A percentile compares a stretch with the other conserved stretches of the same genome.
Evolutionary conservation across 78 protist species (phyloP).

Genomic region (Emiliania huxleyi): DNA sequence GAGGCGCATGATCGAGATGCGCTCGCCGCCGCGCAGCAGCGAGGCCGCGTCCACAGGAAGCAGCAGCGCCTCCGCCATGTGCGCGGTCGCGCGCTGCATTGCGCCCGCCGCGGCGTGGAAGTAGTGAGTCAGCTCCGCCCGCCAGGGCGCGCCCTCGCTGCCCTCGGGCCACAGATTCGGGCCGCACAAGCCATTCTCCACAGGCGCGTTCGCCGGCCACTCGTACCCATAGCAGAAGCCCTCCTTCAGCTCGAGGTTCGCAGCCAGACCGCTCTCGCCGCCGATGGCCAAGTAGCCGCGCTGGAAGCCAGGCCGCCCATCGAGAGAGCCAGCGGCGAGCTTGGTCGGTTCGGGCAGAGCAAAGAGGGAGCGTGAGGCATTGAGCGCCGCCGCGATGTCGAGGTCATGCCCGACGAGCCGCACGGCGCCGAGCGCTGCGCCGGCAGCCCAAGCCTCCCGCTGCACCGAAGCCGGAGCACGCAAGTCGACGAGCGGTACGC

Average conservation of each 20-base stretch:
- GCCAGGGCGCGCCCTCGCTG: not conserved
- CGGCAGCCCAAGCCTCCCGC: not conserved
- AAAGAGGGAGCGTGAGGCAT: not conserved
- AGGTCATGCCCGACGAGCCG: not conserved
- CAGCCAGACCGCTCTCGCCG: not conserved
- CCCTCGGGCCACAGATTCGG: not conserved
- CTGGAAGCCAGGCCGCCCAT: not conserved
- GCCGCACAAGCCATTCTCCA: not conserved
- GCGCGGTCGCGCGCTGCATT: not conserved
- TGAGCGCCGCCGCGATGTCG: not conserved
- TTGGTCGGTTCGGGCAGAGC: not conserved
- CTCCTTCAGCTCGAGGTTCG: not conserved
- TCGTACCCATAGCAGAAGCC: not conserved
- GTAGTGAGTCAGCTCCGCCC: not conserved
- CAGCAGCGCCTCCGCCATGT: not conserved
- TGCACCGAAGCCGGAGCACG: not conserved
- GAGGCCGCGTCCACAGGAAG: not conserved
- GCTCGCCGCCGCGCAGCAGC: not conserved
- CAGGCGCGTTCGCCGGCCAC: no score
- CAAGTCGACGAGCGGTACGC: not conserved
- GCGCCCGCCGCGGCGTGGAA: not conserved
- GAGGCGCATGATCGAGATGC: not conserved
- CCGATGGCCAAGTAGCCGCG: constrained; percentile 14
- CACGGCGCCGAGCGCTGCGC: not conserved
- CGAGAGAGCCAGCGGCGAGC: not conserved